Evolutionary conservation across 176 grass and related monocot genomes (phyloP).

Genomic region (Poa annua): DNA sequence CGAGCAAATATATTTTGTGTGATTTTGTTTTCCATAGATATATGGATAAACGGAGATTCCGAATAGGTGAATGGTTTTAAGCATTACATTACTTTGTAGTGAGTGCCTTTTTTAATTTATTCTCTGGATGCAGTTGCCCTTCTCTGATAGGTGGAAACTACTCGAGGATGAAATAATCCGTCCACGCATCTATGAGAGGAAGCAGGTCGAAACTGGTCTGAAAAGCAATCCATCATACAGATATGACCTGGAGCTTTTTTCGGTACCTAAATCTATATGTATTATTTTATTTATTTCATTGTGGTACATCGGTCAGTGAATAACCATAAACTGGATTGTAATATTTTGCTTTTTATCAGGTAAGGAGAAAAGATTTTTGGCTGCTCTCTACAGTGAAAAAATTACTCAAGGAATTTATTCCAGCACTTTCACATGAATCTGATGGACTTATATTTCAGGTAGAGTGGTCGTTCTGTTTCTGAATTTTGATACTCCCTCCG

Average conservation of each 20-base stretch:
- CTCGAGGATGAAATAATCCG: slow-evolving; percentile 95
- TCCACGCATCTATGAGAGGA: slow-evolving; percentile 78
- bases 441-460: slow-evolving; percentile 99
- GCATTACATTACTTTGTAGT: slow-evolving; percentile 4
- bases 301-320: background rate
- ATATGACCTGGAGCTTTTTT: slow-evolving; percentile 99
- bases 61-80: slow-evolving; percentile 30
- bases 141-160: slow-evolving; percentile 95
- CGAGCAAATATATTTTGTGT: slow-evolving; percentile 11
- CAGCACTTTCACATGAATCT: slow-evolving; percentile 89
- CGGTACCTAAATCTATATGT: slow-evolving; percentile 53
- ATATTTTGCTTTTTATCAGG: slow-evolving; percentile 50
- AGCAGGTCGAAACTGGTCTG: slow-evolving; percentile 75
- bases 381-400: slow-evolving; percentile 83
- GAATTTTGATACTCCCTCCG: slow-evolving; percentile 7
- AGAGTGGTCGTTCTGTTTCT: slow-evolving; percentile 27
- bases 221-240: slow-evolving; percentile 82
- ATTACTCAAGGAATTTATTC: slow-evolving; percentile 89
- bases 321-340: background rate
- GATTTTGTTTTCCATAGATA: slow-evolving; percentile 1
- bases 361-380: slow-evolving; percentile 99
- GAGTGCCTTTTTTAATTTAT: background rate
- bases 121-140: slow-evolving; percentile 72
- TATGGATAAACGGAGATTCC: slow-evolving; percentile 14
- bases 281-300: slow-evolving; percentile 27